phyloP scores from a whole-genome alignment of 805 yeast genomes.

The Wickerhamiella occidentalis region DNA sequence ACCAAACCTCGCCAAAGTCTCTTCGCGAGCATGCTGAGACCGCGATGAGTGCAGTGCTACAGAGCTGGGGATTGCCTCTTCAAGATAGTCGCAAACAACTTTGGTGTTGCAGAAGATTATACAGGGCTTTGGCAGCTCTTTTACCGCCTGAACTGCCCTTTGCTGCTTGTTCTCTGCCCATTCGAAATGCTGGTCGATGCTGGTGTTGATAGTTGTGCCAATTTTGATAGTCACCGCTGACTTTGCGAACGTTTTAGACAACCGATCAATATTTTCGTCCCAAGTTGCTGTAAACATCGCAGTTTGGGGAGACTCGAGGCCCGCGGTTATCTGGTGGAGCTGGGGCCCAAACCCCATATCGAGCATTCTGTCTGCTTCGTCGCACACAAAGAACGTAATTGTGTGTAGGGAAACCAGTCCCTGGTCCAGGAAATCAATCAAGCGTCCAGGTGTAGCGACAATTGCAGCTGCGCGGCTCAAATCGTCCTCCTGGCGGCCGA shows the following conservation, averaged over 20 bases:
- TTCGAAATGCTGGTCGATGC: constrained; percentile 56
- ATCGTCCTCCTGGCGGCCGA: constrained; percentile 57
- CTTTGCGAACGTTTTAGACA: constrained; percentile 50
- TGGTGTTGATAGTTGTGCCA: constrained; percentile 12
- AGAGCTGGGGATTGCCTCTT: constrained; percentile 39
- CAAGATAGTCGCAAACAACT: constrained; percentile 55
- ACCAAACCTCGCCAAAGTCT: constrained; percentile 51
- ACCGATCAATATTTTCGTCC: constrained; percentile 56
- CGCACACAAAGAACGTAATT: constrained; percentile 63
- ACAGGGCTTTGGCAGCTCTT: constrained; percentile 1
- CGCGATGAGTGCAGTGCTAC: constrained; percentile 77
- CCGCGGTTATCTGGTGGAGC: constrained; percentile 50
- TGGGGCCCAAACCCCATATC: constrained; percentile 89
- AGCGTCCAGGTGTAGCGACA: constrained; percentile 90
- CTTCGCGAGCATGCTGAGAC: constrained; percentile 73
- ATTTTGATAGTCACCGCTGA: constrained; percentile 48
- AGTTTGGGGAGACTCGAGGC: constrained; percentile 39
- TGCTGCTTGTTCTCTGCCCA: constrained; percentile 13
- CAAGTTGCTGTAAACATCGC: constrained; percentile 94
- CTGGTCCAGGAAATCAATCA: constrained; percentile 66
- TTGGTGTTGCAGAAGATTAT: constrained; percentile 76
- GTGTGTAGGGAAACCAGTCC: constrained; percentile 47
- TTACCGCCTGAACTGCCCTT: not conserved
- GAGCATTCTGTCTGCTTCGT: constrained; percentile 93
- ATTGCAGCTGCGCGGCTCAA: constrained; percentile 60